These are phyloP conservation scores for Fusarium papillatum DNA, from an alignment of 2,329 filamentous ascomycete species.

Conservation along the genomic window DNA sequence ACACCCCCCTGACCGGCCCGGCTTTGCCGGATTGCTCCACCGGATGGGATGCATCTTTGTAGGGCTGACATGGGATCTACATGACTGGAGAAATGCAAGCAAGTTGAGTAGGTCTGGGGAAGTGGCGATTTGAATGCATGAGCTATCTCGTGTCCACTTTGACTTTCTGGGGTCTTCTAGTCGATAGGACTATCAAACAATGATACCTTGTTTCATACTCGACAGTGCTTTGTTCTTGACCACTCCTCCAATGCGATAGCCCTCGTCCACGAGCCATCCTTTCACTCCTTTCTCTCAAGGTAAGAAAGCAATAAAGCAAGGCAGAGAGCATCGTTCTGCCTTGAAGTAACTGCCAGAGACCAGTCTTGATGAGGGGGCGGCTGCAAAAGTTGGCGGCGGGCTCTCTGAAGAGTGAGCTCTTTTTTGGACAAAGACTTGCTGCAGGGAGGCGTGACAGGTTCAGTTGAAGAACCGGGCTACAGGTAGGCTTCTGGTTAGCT, in stretches of 20 bases:
- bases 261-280: neutral
- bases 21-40: neutral
- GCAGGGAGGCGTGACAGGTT: neutral
- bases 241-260: neutral
- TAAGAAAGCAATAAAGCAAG: neutral
- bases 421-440: neutral
- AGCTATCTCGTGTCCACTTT: neutral
- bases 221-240: neutral
- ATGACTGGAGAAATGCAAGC: neutral
- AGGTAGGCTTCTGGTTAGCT: neutral
- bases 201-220: neutral
- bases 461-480: neutral
- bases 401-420: neutral
- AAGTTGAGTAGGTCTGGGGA: neutral
- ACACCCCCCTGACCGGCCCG: neutral
- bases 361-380: neutral
- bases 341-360: neutral
- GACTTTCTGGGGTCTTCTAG: neutral
- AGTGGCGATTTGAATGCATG: neutral
- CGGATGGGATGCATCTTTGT: neutral
- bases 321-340: neutral
- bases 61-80: neutral
- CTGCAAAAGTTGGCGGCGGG: neutral
- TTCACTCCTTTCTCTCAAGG: neutral
- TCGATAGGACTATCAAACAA: neutral